Conservation (phyloP, 2,329 filamentous ascomycete species). For the Leptographium radiaticola region DNA sequence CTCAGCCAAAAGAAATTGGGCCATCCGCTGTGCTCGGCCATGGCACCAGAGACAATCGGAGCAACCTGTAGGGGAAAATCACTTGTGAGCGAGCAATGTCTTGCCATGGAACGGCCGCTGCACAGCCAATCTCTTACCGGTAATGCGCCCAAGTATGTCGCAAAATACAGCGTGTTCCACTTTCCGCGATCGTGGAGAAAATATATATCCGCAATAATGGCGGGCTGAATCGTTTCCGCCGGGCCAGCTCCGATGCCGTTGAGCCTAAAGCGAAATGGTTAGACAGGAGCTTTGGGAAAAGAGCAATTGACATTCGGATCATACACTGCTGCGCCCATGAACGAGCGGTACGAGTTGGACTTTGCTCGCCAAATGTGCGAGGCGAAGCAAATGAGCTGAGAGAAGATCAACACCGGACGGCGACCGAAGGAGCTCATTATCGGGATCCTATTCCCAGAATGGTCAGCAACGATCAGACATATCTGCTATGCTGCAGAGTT, state of each 20-base stretch:
- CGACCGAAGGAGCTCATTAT: conserved; percentile 33
- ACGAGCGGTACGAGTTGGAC: conserved; percentile 43
- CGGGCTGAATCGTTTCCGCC: conserved; percentile 47
- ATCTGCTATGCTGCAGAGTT: too few relatives aligned
- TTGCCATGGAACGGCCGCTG: too few relatives aligned
- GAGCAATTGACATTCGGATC: background rate
- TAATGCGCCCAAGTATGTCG: conserved; percentile 35
- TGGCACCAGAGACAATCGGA: conserved; percentile 32
- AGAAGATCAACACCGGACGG: conserved; percentile 31
- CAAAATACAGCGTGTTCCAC: conserved; percentile 40
- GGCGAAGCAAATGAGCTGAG: conserved; percentile 27
- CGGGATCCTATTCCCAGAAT: conserved; percentile 19
- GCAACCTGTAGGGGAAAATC: conserved; percentile 4
- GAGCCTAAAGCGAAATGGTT: conserved; percentile 17
- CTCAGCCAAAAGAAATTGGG: conserved; percentile 56
- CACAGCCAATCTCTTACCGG: conserved; percentile 4
- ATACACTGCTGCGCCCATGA: conserved; percentile 46
- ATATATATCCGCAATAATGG: conserved; percentile 50
- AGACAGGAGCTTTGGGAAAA: background rate
- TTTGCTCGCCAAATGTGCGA: conserved; percentile 38
- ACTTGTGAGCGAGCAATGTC: too few relatives aligned
- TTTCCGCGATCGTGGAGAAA: conserved; percentile 53
- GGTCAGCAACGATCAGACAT: too few relatives aligned
- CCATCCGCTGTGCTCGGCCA: conserved; percentile 46
- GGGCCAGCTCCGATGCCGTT: conserved; percentile 51